Conservation (phyloP, 768 basidiomycete genomes). For the Boletus rex-veris region DNA sequence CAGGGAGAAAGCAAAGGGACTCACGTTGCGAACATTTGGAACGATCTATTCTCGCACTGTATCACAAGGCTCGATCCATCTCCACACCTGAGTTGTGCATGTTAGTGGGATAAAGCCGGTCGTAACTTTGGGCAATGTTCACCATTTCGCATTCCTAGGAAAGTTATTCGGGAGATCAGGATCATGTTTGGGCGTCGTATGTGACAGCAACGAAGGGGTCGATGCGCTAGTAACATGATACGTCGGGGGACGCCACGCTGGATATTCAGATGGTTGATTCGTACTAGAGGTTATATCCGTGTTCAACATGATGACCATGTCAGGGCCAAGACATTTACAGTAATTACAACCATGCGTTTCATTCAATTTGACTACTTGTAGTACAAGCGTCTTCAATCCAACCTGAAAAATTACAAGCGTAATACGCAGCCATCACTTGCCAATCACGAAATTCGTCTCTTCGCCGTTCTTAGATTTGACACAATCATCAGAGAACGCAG, state of each 20-base stretch:
- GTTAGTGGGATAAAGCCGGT: not conserved
- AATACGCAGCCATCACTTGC: not conserved
- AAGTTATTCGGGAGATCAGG: slow-evolving; percentile 42
- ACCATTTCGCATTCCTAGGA: slow-evolving; percentile 57
- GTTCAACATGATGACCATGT: not conserved
- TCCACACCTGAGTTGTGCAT: slow-evolving; percentile 52
- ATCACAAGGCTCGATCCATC: slow-evolving; percentile 69
- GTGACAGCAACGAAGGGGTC: slow-evolving; percentile 2
- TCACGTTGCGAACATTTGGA: slow-evolving; percentile 54
- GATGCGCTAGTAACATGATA: slow-evolving; percentile 27
- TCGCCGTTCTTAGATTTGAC: not conserved
- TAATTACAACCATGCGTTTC: not conserved
- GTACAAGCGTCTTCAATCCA: too few species aligned
- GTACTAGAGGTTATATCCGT: not conserved
- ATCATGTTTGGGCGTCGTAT: slow-evolving; percentile 20
- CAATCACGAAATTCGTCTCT: not conserved
- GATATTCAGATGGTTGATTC: not conserved
- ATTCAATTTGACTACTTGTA: too few species aligned
- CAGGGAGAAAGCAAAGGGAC: not conserved
- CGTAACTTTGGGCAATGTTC: slow-evolving; percentile 1
- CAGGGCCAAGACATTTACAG: not conserved
- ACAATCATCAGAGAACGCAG: not conserved
- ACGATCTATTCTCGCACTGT: slow-evolving; percentile 66
- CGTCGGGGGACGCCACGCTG: slow-evolving; percentile 31
- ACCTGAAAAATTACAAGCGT: too few species aligned